Evolutionary conservation across 352 stramenopile genomes (phyloP).

Genomic region (Globisporangium irregulare): DNA sequence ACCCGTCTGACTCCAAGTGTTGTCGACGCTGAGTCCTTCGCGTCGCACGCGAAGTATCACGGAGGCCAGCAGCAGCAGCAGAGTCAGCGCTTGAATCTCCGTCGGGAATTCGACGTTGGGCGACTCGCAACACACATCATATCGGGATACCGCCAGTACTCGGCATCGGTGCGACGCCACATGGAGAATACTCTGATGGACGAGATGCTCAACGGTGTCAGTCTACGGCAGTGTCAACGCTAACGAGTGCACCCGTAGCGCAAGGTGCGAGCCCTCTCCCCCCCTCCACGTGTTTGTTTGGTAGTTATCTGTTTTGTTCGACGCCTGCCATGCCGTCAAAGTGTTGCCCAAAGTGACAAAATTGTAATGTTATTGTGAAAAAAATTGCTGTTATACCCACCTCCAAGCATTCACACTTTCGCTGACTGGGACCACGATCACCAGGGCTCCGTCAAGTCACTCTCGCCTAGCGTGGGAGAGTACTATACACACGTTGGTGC

Average conservation of each 20-base stretch:
- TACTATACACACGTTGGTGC: background rate
- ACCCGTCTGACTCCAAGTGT: conserved; percentile 25
- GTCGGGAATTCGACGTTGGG: background rate
- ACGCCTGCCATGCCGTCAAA: background rate
- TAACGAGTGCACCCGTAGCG: background rate
- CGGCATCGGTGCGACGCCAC: conserved; percentile 27
- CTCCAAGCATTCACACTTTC: background rate
- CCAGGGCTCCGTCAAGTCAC: background rate
- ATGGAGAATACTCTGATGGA: conserved; percentile 33
- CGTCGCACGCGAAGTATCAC: background rate
- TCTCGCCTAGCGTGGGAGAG: no score
- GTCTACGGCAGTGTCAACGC: background rate
- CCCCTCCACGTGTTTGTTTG: background rate
- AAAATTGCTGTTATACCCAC: background rate
- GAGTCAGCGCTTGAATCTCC: background rate
- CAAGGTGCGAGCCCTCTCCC: background rate
- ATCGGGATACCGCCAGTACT: conserved; percentile 27
- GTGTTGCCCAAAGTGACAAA: background rate
- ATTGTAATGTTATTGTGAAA: background rate
- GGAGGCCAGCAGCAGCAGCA: background rate
- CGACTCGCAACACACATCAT: conserved; percentile 21
- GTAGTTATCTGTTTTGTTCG: background rate
- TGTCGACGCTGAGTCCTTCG: conserved; percentile 7
- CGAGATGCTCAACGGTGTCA: conserved; percentile 3
- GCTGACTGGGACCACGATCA: background rate